Evolutionary conservation across 345 rosid species (phyloP).

Genomic region (Acer saccharum): DNA sequence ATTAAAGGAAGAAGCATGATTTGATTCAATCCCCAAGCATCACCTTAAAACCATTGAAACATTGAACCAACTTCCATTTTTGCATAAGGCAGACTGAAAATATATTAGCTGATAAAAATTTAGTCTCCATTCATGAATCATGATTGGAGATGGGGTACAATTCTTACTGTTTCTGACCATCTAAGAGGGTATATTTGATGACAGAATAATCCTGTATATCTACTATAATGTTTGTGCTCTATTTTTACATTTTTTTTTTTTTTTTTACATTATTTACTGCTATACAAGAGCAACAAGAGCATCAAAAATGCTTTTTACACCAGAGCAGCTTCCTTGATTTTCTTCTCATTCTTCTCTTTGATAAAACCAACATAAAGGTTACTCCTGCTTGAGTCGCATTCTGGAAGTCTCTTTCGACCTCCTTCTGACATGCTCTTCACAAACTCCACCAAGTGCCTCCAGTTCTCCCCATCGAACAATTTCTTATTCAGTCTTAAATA

Average conservation of each 20-base stretch:
- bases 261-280: constrained; percentile 6
- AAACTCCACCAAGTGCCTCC: constrained; percentile 81
- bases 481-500: constrained; percentile 83
- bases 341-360: constrained; percentile 35
- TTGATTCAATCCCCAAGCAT: neutral
- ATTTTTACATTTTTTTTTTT: neutral
- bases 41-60: neutral
- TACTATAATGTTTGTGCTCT: constrained; percentile 2
- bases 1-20: neutral
- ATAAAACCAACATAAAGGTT: constrained; percentile 68
- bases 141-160: constrained; percentile 22
- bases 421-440: constrained; percentile 79
- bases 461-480: constrained; percentile 81
- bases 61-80: neutral
- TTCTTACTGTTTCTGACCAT: constrained; percentile 7
- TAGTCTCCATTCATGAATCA: constrained; percentile 17
- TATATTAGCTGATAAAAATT: neutral
- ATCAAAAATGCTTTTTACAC: constrained; percentile 31
- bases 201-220: constrained; percentile 25
- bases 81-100: neutral
- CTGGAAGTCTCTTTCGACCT: constrained; percentile 56
- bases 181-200: constrained; percentile 22
- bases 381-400: constrained; percentile 53
- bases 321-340: constrained; percentile 49
- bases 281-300: constrained; percentile 7